Evolutionary conservation across 495 filamentous ascomycete species (phyloP), one percentile per base, ranked within the genome.

Genomic region (Aspergillus baeticus): DNA sequence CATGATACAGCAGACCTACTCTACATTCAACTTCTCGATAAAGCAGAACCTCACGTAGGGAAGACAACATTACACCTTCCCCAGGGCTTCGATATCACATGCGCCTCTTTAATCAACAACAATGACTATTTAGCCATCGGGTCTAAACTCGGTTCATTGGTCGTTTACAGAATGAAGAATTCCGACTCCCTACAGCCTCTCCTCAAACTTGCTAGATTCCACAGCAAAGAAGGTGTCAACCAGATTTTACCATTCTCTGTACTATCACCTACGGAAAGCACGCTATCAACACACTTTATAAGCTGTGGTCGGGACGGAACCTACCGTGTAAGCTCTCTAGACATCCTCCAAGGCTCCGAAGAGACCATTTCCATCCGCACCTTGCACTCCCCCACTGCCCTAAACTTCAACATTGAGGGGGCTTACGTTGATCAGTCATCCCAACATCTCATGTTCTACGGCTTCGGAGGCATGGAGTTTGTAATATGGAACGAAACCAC

Each of bases 391-490:
- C 59, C 63, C n/a, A 82, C 84, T 8, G 81, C 87, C 0, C 80
- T 91, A 20, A 84, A 83, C 0, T 81, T 83, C 26, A 80, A 85
- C 57, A 79, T 96, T 22, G 86, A 91, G 62, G 82, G 84, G 2
- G 79, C 84, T 0, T 85, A 83, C 66, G 78, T 92, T 55, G 68
- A 81, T 45, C 48, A 66, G 5, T 43, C 55, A 6, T 67, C 63
- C 0, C 59, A 69, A 1, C 61, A 88, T 29, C 74, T 96, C 1
- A 74, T 90, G 50, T 63, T 96, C 21, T 89, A 86, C 70, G 94
- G 94, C 11, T 98, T 96, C 69, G 82, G 79, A 21, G 83, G 87
- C 52, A 88, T 83, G 46, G 71, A 82, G 33, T 96, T 98, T 56
- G 72, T 96, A 13, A 78, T 90, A 20, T 92, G 88, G 81, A 88